A percentile compares a stretch with the other conserved stretches of the same genome.
These are phyloP conservation scores for Rosa hybrid DNA, from an alignment of 331 rosid species.

Conservation along the genomic window DNA sequence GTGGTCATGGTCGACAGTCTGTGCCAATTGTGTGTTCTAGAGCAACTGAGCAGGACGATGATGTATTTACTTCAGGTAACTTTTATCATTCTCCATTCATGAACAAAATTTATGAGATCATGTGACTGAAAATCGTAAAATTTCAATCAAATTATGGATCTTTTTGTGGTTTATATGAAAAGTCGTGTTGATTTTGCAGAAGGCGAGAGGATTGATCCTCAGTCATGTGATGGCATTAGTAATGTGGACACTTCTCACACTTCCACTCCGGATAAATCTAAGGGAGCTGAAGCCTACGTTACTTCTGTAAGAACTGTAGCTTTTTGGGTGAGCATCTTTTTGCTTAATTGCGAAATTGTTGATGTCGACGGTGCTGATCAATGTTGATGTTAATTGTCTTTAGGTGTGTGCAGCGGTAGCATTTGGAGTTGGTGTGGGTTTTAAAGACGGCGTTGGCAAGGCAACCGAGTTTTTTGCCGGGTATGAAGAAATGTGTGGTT, in stretches of 20 bases:
- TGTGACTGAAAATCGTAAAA: background rate
- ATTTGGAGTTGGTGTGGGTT: slow-evolving; percentile 81
- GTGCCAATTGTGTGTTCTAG: slow-evolving; percentile 43
- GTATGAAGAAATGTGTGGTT: slow-evolving; percentile 43
- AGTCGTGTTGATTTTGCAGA: slow-evolving; percentile 34
- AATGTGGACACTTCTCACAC: slow-evolving; percentile 23
- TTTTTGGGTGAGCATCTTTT: slow-evolving; percentile 65
- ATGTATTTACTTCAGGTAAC: slow-evolving; percentile 55
- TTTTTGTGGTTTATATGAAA: slow-evolving; percentile 3
- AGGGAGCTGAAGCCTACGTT: slow-evolving; percentile 39
- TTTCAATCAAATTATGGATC: background rate
- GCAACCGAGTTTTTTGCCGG: slow-evolving; percentile 90
- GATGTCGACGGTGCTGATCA: slow-evolving; percentile 11
- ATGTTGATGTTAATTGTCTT: slow-evolving; percentile 17
- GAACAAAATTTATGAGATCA: background rate
- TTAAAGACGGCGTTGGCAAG: slow-evolving; percentile 71
- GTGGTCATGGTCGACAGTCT: slow-evolving; percentile 33
- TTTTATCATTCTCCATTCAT: background rate
- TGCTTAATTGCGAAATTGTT: slow-evolving; percentile 15
- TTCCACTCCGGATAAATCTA: slow-evolving; percentile 26
- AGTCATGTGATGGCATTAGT: slow-evolving; percentile 38
- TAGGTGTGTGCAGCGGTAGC: slow-evolving; percentile 76
- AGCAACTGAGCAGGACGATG: slow-evolving; percentile 49
- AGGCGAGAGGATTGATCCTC: slow-evolving; percentile 42
- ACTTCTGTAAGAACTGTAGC: slow-evolving; percentile 74